phyloP scores from a whole-genome alignment of 108 stramenopile genomes.

The Pseudonitzschia multiseries region DNA sequence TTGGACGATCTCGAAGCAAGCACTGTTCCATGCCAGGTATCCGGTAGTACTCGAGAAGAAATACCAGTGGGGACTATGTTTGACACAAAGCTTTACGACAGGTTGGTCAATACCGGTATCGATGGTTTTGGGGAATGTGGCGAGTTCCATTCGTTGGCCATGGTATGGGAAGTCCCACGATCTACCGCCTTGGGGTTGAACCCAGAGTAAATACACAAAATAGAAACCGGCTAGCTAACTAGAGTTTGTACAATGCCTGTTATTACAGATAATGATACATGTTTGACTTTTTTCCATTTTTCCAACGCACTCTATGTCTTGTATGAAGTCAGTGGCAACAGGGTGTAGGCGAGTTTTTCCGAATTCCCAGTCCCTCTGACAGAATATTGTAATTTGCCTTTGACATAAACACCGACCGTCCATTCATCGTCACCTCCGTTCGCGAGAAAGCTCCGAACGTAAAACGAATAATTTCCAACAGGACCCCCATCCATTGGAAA shows the following conservation, averaged over 20 bases:
- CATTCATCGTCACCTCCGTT: conserved; percentile 24
- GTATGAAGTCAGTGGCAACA: not conserved
- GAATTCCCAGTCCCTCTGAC: conserved; percentile 23
- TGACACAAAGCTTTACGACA: conserved; percentile 37
- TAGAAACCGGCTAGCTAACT: not conserved
- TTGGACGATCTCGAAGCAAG: conserved; percentile 66
- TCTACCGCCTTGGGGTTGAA: conserved; percentile 44
- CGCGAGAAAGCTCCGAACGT: conserved; percentile 24
- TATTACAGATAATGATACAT: too few relatives aligned
- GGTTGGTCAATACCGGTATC: conserved; percentile 24
- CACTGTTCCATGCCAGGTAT: conserved; percentile 51
- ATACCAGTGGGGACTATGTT: conserved; percentile 51
- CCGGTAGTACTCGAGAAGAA: conserved; percentile 43
- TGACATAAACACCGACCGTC: conserved; percentile 28
- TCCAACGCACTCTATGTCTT: not conserved
- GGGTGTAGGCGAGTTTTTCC: conserved; percentile 15
- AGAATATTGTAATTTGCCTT: conserved; percentile 14
- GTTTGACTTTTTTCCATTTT: too few relatives aligned
- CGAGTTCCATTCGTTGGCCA: conserved; percentile 83
- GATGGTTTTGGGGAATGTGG: conserved; percentile 87
- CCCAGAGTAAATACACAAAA: not conserved
- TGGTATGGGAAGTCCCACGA: conserved; percentile 67
- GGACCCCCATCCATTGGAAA: conserved; percentile 20
- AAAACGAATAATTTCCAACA: conserved; percentile 25
- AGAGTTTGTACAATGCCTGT: not conserved